A percentile compares a stretch with the other conserved stretches of the same genome.
Evolutionary conservation across 495 filamentous ascomycete genomes (phyloP).

Genomic region (Talaromyces liani): DNA sequence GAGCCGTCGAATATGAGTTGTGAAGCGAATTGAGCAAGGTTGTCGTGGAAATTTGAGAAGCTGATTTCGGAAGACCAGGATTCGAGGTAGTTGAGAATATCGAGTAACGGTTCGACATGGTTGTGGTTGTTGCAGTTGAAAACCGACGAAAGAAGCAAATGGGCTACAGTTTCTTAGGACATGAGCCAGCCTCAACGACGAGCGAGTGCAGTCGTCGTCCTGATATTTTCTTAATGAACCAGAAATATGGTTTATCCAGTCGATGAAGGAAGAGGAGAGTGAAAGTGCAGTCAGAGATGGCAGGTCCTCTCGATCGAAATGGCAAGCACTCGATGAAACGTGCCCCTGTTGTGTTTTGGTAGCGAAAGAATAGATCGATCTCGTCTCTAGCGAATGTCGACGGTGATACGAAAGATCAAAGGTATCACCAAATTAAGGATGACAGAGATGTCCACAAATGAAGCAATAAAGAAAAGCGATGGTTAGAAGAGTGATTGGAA

Average conservation of each 20-base stretch:
- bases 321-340: background rate
- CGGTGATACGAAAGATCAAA: conserved; percentile 2
- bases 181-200: conserved; percentile 3
- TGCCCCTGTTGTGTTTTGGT: background rate
- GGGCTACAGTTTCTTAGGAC: conserved; percentile 1
- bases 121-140: background rate
- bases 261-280: background rate
- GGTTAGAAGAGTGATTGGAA: background rate
- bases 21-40: conserved; percentile 88
- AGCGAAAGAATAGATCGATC: conserved; percentile 1
- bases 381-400: conserved; percentile 5
- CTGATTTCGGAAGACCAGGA: conserved; percentile 52
- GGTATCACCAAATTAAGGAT: conserved; percentile 1
- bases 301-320: background rate
- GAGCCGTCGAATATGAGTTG: conserved; percentile 72
- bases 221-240: background rate
- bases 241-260: background rate
- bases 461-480: conserved; percentile 1
- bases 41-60: conserved; percentile 81
- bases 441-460: background rate
- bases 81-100: conserved; percentile 75
- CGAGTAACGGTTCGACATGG: conserved; percentile 78
- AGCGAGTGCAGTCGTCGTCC: conserved; percentile 2
- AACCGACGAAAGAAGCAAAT: background rate
- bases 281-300: background rate